Evolutionary conservation across 352 stramenopile genomes (phyloP), one percentile per base, ranked within the genome.

Genomic region (Phytophthora capsici): DNA sequence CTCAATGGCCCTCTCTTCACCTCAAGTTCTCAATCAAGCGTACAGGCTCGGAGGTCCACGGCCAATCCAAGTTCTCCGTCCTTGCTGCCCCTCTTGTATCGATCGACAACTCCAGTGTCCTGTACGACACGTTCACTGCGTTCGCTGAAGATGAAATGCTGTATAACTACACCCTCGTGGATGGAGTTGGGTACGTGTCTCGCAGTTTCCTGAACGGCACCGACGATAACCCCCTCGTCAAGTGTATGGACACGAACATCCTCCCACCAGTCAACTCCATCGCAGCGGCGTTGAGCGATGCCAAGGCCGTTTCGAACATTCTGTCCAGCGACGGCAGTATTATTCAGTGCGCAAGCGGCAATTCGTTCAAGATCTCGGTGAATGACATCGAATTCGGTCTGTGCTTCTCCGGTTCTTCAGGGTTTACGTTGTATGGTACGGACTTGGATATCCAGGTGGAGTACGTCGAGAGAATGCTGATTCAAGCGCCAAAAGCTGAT

Each of bases 1-100:
- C n/a, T 10, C 34, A 13, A 32, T 74, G 43, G 46, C 69, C 71
- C 17, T 69, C 69, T 3, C 46, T 84, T 3, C 36, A 58, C 0
- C 60, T 85, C 44, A 56, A 46, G 5, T 71, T 82, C 54, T 68
- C 30, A 3, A 57, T 81, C 55, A 80, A 77, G 37, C 67, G 76
- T 7, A 60, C 13, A 22, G 41, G 66, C 14, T 69, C 71, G 59
- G 14, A 64, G 52, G 45, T 80, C 10, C 53, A 80, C 14, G 77
- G 73, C 5, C 28, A 67, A 17, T 66, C 63, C 14, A 40, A 69
- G 14, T 76, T 81, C 41, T 58, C 69, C 6, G 47, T 81, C 7
- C 41, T 82, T 7, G 77, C 66, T 0, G 66, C 73, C 23, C 77
- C 64, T 6, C 61, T 69, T 10, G 47, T 73, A 26, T 53, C 22